phyloP scores from a whole-genome alignment of 768 basidiomycete species.

The Tulasnella sp. region DNA sequence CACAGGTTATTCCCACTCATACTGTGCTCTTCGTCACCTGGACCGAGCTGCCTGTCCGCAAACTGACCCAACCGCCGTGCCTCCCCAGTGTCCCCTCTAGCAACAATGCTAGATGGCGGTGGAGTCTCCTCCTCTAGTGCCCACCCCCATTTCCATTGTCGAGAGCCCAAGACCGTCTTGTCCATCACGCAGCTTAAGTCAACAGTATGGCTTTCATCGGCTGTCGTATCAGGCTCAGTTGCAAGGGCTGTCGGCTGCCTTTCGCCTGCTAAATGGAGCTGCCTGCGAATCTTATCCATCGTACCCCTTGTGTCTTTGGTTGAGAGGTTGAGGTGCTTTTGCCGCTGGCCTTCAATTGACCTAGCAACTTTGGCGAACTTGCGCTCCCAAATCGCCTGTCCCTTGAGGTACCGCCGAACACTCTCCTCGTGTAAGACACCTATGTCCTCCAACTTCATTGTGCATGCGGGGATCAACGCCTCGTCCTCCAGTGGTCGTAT shows the following conservation, averaged over 20 bases:
- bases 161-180: constrained; percentile 50
- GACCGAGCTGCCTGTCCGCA: constrained; percentile 63
- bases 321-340: constrained; percentile 64
- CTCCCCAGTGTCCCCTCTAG: constrained; percentile 49
- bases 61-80: constrained; percentile 71
- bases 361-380: constrained; percentile 65
- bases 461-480: constrained; percentile 65
- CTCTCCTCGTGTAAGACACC: constrained; percentile 76
- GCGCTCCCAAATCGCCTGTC: constrained; percentile 61
- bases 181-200: constrained; percentile 28
- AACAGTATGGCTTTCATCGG: constrained; percentile 39
- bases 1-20: constrained; percentile 75
- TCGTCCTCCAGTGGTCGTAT: constrained; percentile 80
- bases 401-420: constrained; percentile 74
- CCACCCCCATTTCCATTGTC: constrained; percentile 82
- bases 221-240: constrained; percentile 41
- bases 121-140: constrained; percentile 81
- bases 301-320: constrained; percentile 63
- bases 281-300: constrained; percentile 51
- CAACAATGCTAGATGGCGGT: constrained; percentile 89
- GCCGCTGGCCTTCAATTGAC: constrained; percentile 67
- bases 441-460: constrained; percentile 64
- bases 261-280: constrained; percentile 37
- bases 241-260: constrained; percentile 35
- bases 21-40: constrained; percentile 56